These are phyloP conservation scores for Botrytis aclada DNA, from an alignment of 2,329 filamentous ascomycete genomes.

Conservation along the genomic window DNA sequence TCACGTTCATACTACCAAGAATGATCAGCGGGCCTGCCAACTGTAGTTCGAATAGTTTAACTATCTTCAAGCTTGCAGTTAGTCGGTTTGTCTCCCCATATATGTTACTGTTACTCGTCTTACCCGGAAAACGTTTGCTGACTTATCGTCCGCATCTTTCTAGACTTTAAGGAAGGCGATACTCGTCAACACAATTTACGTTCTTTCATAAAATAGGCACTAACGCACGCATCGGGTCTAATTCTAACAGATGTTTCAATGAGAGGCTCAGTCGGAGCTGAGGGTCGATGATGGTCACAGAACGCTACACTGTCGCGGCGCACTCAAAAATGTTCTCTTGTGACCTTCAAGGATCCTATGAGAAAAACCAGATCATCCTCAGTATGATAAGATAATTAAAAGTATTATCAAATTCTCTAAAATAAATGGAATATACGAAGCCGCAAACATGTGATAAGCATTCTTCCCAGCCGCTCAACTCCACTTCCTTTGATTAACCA, in stretches of 20 bases:
- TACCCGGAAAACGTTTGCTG: not conserved
- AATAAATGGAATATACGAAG: not conserved
- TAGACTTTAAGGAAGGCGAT: not conserved
- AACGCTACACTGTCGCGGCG: not conserved
- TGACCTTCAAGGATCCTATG: not conserved
- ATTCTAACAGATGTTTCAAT: not conserved
- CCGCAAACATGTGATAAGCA: not conserved
- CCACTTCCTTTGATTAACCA: too few species aligned
- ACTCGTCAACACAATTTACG: not conserved
- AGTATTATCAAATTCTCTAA: not conserved
- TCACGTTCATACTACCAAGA: rapidly evolving
- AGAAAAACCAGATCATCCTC: not conserved
- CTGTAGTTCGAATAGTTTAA: not conserved
- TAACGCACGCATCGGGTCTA: not conserved
- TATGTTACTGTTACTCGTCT: rapidly evolving
- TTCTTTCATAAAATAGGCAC: not conserved
- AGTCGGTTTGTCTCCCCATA: not conserved
- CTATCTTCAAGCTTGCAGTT: not conserved
- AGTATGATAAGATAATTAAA: not conserved
- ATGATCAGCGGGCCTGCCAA: not conserved
- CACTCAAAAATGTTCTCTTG: not conserved
- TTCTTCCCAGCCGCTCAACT: not conserved
- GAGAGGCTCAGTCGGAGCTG: not conserved
- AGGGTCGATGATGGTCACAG: not conserved
- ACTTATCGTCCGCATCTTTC: not conserved